Conservation (phyloP, 2,329 filamentous ascomycete genomes). For the Pseudogymnoascus sp. region DNA sequence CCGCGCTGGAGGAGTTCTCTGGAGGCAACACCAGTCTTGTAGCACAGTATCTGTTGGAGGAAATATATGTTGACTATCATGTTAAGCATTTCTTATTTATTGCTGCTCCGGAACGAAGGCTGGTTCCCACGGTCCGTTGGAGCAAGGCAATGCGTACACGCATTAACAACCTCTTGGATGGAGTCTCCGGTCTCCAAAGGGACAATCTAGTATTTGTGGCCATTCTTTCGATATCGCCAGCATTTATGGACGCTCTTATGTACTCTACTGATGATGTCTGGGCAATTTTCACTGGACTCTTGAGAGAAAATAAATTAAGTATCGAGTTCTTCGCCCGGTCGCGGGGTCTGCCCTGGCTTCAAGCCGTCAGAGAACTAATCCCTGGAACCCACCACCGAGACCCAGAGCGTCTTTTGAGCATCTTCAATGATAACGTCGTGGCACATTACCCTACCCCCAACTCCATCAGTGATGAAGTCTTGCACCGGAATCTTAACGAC, state of each 20-base stretch:
- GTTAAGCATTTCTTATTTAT: background rate
- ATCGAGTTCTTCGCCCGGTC: slow-evolving; percentile 1
- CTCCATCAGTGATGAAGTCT: background rate
- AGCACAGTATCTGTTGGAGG: background rate
- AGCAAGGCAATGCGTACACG: background rate
- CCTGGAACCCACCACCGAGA: background rate
- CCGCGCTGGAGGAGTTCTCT: background rate
- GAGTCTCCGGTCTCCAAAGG: background rate
- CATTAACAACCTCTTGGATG: background rate
- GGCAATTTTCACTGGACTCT: background rate
- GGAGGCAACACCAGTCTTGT: background rate
- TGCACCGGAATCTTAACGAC: background rate
- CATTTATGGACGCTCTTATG: background rate
- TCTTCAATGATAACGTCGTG: background rate
- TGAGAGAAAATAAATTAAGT: background rate
- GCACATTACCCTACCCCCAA: background rate
- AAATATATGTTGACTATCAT: background rate
- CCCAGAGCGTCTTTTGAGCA: background rate
- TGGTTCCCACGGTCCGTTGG: background rate
- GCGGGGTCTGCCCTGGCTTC: background rate
- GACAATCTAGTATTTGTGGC: background rate
- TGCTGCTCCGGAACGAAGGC: background rate
- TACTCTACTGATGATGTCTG: background rate
- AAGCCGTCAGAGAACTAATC: background rate
- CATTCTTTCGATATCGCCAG: background rate